These are phyloP conservation scores for Picochlorum sp. DNA, from an alignment of 139 green algal genomes.

Conservation along the genomic window DNA sequence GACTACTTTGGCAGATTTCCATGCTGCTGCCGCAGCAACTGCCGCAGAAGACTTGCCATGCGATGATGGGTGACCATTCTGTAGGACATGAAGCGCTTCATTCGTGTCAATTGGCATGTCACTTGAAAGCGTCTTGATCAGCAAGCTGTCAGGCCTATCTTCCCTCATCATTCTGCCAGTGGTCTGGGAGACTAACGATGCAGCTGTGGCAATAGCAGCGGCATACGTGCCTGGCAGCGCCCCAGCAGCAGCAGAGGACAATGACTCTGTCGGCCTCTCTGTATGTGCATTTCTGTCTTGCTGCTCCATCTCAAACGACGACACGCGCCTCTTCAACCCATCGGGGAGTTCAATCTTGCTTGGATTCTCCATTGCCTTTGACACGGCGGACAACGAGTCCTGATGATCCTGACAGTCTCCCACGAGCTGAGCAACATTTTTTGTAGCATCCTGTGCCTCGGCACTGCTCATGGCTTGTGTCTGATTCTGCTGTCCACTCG, in stretches of 20 bases:
- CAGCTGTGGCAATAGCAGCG: constrained; percentile 2
- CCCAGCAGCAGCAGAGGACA: neutral
- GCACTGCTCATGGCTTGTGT: neutral
- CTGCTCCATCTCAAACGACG: too few species aligned
- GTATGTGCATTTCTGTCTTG: neutral
- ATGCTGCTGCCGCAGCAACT: neutral
- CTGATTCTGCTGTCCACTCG: neutral
- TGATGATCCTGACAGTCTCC: neutral
- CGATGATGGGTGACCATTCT: neutral
- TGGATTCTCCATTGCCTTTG: neutral
- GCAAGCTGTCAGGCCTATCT: neutral
- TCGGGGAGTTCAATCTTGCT: too few species aligned
- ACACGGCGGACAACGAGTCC: neutral
- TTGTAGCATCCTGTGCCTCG: neutral
- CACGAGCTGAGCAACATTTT: neutral
- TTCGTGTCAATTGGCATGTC: constrained; percentile 7
- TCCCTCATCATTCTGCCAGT: neutral
- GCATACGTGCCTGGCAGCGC: neutral
- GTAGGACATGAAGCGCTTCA: neutral
- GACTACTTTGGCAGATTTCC: too few species aligned
- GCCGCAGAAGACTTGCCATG: neutral
- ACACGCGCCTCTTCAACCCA: too few species aligned
- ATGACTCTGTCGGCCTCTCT: neutral
- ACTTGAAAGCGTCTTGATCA: neutral
- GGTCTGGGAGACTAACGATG: neutral